phyloP scores from a whole-genome alignment of 805 yeast genomes.

The Metahyphopichia silvanorum region DNA sequence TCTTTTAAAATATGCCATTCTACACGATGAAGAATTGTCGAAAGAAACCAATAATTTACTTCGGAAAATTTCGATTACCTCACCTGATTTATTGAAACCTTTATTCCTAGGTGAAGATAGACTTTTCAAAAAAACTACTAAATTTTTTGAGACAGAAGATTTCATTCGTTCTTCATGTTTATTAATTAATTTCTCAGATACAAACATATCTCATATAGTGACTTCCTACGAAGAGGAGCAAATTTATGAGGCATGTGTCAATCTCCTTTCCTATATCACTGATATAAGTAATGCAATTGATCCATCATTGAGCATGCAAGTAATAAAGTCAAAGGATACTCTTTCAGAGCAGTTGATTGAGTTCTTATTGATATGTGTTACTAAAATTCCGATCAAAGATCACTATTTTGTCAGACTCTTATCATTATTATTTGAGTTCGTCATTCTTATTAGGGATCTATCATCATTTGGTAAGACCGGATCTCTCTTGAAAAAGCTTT shows the following conservation, averaged over 20 bases:
- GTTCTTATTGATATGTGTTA: slow-evolving; percentile 22
- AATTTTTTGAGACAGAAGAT: slow-evolving; percentile 30
- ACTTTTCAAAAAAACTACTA: slow-evolving; percentile 19
- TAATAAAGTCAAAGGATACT: slow-evolving; percentile 28
- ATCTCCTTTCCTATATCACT: slow-evolving; percentile 26
- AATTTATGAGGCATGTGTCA: slow-evolving; percentile 24
- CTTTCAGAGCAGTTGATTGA: slow-evolving; percentile 25
- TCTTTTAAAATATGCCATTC: slow-evolving; percentile 34
- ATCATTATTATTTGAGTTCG: slow-evolving; percentile 25
- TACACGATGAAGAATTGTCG: slow-evolving; percentile 32
- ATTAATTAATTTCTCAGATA: slow-evolving; percentile 17
- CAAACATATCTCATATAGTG: slow-evolving; percentile 17
- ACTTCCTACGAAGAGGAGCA: slow-evolving; percentile 21
- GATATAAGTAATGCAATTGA: slow-evolving; percentile 28
- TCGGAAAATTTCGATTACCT: slow-evolving; percentile 22
- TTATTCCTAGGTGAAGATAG: slow-evolving; percentile 23
- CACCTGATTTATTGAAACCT: slow-evolving; percentile 30
- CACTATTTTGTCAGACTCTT: slow-evolving; percentile 22
- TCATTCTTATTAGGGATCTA: slow-evolving; percentile 26
- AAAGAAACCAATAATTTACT: slow-evolving; percentile 18
- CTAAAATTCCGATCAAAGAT: slow-evolving; percentile 33
- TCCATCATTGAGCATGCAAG: slow-evolving; percentile 33
- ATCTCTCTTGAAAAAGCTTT: slow-evolving; percentile 21
- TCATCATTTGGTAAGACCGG: slow-evolving; percentile 16
- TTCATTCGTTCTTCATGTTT: slow-evolving; percentile 27